phyloP scores from a whole-genome alignment of 176 grass and related monocot genomes.

The Phyllostachys edulis region DNA sequence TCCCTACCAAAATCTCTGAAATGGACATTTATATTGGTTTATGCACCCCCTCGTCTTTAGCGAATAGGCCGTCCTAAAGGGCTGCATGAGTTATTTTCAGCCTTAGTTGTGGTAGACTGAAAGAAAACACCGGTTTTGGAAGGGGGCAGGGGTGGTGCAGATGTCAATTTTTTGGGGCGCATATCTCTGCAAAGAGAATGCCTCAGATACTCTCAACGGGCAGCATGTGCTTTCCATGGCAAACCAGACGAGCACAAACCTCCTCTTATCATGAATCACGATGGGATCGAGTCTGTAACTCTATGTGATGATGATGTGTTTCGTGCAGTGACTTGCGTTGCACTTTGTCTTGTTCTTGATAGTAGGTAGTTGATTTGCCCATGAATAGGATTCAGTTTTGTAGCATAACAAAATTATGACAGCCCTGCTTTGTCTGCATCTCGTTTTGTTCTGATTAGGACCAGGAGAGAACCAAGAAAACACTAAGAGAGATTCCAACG shows the following conservation, averaged over 20 bases:
- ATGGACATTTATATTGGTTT: slow-evolving; percentile 30
- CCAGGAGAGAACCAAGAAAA: slow-evolving; percentile 34
- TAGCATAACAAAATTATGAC: not conserved
- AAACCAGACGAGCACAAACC: slow-evolving; percentile 5
- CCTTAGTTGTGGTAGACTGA: slow-evolving; percentile 23
- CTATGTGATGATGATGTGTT: slow-evolving; percentile 25
- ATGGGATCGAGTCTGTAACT: not conserved
- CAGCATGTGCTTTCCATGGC: slow-evolving; percentile 48
- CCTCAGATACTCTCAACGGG: slow-evolving; percentile 1
- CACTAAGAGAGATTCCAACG: not conserved
- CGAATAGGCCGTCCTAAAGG: not conserved
- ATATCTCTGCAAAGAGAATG: slow-evolving; percentile 16
- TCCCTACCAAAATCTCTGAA: slow-evolving; percentile 39
- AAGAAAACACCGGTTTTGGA: slow-evolving; percentile 38
- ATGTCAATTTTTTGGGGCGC: slow-evolving; percentile 35
- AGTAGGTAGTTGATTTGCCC: slow-evolving; percentile 31
- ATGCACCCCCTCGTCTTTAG: slow-evolving; percentile 15
- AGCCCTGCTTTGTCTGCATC: slow-evolving; percentile 14
- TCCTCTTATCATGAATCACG: not conserved
- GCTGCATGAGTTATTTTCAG: slow-evolving; percentile 17
- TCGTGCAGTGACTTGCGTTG: slow-evolving; percentile 15
- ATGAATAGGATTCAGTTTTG: not conserved
- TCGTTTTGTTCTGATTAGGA: slow-evolving; percentile 18
- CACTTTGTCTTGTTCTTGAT: slow-evolving; percentile 36
- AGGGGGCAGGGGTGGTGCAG: slow-evolving; percentile 29